Evolutionary conservation across 345 rosid species (phyloP), one percentile per base, ranked within the genome.

Genomic region (Eucalyptus curtisii): DNA sequence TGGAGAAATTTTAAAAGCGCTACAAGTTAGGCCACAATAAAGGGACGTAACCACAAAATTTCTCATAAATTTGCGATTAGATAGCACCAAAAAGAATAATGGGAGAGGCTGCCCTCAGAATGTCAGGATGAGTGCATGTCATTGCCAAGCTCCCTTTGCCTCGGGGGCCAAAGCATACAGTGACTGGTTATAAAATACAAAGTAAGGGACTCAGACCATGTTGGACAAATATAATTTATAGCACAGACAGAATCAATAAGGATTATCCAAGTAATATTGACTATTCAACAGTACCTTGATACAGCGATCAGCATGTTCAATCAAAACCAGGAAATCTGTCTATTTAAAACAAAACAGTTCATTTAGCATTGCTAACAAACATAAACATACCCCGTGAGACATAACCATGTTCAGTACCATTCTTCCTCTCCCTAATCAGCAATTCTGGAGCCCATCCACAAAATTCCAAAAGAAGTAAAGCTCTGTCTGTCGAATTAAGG

Each of bases 381-480:
- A 50, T 64, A 52, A 52, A 89, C 94, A 88, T 89, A 96, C 96
- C 96, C 80, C 59, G 89, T 88, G 90, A 76, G 52, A 48, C 84
- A 87, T 91, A 87, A 85, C 88, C 93, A 90, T 89, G 80, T 86
- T 87, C 89, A 89, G 95, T 94, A 13, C 52, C 94, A 89, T 95
- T 96, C 33, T 91, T 92, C 88, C 90, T 92, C 86, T 86, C 89
- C 81, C 87, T 85, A 50, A 90, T 87, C 86, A 93, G 68, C 91
- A 98, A 89, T 79, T 93, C 90, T 27, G 91, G 89, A 17, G 97
- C 90, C 99, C 98, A 97, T 81, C 99, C 99, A 88, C 99, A 97
- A 90, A 95, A 94, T 48, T 98, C 99, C 47, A 94, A 88, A 13
- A 98, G 93, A 92, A 98, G 68, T 49, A 96, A 80, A 88, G 96